Evolutionary conservation across 306 rosid genomes (phyloP).

Genomic region (Pyrus betulifolia): DNA sequence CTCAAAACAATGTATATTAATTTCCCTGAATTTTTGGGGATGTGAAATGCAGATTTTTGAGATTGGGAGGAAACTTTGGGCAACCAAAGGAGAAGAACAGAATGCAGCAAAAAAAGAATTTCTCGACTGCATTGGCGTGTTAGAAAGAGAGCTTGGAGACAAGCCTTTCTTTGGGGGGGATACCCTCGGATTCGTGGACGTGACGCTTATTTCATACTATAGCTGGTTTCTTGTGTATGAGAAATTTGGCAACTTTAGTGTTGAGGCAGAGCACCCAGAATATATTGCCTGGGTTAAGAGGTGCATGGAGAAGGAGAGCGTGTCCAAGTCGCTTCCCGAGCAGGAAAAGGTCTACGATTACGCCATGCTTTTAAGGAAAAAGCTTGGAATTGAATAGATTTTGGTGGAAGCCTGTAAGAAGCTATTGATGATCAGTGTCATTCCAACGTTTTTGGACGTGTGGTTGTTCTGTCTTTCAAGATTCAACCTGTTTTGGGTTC

Average conservation of each 20-base stretch:
- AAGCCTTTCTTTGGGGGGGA: conserved; percentile 22
- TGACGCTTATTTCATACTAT: conserved; percentile 13
- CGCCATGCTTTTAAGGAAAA: conserved; percentile 4
- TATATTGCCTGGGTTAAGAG: conserved; percentile 10
- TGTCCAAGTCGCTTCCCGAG: conserved; percentile 27
- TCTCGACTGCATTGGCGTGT: background rate
- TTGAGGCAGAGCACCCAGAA: conserved; percentile 1
- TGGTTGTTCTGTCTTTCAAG: background rate
- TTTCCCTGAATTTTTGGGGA: background rate
- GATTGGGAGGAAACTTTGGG: conserved; percentile 17
- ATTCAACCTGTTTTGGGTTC: background rate
- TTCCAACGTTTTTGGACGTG: too few relatives aligned
- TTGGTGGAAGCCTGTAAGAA: background rate
- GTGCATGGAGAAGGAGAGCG: conserved; percentile 6
- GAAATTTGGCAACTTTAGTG: conserved; percentile 4
- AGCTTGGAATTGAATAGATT: conserved; percentile 8
- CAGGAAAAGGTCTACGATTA: conserved; percentile 8
- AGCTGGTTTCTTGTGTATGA: background rate
- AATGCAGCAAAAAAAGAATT: conserved; percentile 15
- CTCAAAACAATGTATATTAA: background rate
- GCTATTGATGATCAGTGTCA: background rate
- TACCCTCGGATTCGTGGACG: conserved; percentile 13
- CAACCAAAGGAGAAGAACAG: conserved; percentile 19
- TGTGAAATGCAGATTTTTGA: conserved; percentile 18
- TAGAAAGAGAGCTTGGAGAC: conserved; percentile 27